These are phyloP conservation scores for Leccinum angustisporum DNA, from an alignment of 1,284 basidiomycete genomes.

Conservation along the genomic window DNA sequence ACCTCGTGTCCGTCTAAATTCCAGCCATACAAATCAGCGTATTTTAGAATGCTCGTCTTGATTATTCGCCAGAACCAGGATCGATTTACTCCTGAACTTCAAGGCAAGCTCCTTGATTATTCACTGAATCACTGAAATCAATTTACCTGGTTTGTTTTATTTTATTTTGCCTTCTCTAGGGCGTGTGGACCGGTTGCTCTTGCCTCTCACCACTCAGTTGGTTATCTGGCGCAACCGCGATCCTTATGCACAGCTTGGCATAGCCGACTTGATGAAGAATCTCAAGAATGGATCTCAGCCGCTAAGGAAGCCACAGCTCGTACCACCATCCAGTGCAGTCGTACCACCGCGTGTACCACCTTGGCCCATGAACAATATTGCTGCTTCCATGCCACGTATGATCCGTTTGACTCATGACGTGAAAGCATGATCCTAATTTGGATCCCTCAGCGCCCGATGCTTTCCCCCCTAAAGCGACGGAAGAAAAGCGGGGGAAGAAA, in stretches of 20 bases:
- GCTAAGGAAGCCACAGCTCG: constrained; percentile 23
- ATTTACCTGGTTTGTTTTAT: background rate
- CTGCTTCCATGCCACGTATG: constrained; percentile 35
- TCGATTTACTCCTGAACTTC: constrained; percentile 27
- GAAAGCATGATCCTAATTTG: constrained; percentile 7
- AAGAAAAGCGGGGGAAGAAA: constrained; percentile 23
- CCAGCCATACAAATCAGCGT: constrained; percentile 34
- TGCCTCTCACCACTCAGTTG: constrained; percentile 30
- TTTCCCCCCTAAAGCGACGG: constrained; percentile 25
- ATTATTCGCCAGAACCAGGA: constrained; percentile 28
- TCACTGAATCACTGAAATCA: background rate
- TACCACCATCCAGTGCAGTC: constrained; percentile 10
- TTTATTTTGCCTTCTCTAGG: constrained; percentile 17
- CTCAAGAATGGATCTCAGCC: constrained; percentile 19
- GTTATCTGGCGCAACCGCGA: constrained; percentile 30
- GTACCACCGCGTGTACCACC: constrained; percentile 21
- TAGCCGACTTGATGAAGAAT: constrained; percentile 35
- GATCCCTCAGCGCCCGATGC: constrained; percentile 30
- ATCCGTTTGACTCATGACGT: constrained; percentile 1
- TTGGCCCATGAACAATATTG: constrained; percentile 31
- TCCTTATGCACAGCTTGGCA: constrained; percentile 38
- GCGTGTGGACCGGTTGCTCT: constrained; percentile 30
- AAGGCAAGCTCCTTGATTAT: constrained; percentile 15
- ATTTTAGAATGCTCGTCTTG: constrained; percentile 38
- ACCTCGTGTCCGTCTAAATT: constrained; percentile 33